phyloP scores from a whole-genome alignment of 148 eudicot genomes.

The Camellia sinensis region DNA sequence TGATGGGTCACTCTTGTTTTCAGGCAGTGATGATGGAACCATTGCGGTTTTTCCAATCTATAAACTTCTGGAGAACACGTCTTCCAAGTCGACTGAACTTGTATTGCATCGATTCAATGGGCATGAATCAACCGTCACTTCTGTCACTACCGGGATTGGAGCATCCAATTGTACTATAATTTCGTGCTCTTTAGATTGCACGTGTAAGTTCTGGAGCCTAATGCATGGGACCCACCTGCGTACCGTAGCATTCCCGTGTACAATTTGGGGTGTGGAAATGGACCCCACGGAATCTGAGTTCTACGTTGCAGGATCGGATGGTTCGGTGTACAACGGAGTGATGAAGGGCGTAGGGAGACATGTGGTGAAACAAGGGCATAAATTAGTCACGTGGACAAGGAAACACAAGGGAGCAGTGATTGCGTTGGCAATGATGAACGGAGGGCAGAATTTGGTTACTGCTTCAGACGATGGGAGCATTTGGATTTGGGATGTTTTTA shows the following conservation, averaged over 20 bases:
- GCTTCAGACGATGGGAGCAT: constrained; percentile 24
- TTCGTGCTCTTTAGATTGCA: constrained; percentile 27
- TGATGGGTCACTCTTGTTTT: constrained; percentile 22
- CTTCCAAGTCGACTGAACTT: background rate
- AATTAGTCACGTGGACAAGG: constrained; percentile 4
- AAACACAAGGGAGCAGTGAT: constrained; percentile 11
- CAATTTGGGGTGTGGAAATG: constrained; percentile 14
- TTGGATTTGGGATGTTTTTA: constrained; percentile 16
- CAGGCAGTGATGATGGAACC: constrained; percentile 29
- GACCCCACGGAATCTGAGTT: constrained; percentile 20
- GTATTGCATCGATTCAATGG: constrained; percentile 8
- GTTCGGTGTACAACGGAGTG: constrained; percentile 18
- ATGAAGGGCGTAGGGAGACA: constrained; percentile 5
- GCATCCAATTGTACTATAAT: constrained; percentile 14
- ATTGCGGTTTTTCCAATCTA: constrained; percentile 17
- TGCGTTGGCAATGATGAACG: constrained; percentile 4
- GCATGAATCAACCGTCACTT: constrained; percentile 19
- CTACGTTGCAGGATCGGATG: constrained; percentile 26
- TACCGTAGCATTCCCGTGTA: constrained; percentile 17
- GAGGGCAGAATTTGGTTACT: constrained; percentile 12
- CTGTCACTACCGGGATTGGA: constrained; percentile 10
- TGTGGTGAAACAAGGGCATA: background rate
- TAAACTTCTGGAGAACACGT: background rate
- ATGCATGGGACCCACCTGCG: background rate
- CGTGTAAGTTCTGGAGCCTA: constrained; percentile 29